Base-by-base conservation (phyloP, 305 asterid genomes). In the Fraxinus albicans region DNA sequence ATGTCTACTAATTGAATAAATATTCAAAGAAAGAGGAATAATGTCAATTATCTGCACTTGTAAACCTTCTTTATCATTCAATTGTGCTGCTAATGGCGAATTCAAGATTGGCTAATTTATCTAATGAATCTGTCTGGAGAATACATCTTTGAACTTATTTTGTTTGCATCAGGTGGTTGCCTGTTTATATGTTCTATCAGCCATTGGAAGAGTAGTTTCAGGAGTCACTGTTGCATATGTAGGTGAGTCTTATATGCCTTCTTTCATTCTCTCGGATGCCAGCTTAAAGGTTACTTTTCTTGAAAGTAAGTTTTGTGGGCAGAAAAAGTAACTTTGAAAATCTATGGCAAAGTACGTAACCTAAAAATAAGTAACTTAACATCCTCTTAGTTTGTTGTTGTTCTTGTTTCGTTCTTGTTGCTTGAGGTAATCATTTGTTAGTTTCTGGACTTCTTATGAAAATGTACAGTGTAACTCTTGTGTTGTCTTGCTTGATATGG, bases 191-290 rank as follows among this genome's bases (percentile, higher is more conserved):
- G 79, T 90, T 86, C 91, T 95, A 80, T 97, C 99, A 1, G 97
- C 90, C 63, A 77, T 94, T 17, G 99, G 98, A 73, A 92, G 98
- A 84, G 87, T 92, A 27, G 88, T 95, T 58, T 90, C 99, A 0
- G 96, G 95, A 78, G 96, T 91, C 29, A 91, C 98, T 3, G 93
- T 97, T 86, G 97, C 97, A 34, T 97, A 93, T 85, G 88, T 92
- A 13, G 98, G 99, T 94, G 74, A 86, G 92, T 70, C 25, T 50
- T 17, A 53, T 53, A n/a, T 53, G 65, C 65, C 23, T 17, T 17
- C 65, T 53, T 53, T 53, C 65, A 53, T 5, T 53, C 25, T 53
- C 23, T 53, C 65, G 2, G 65, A 53, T 6, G 23, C 23, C 65
- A 17, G 23, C 63, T 50, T 50, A 17, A 50, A 50, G 4, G 25